Evolutionary conservation across 1,139 yeast genomes (phyloP).

Genomic region (Tardiomyces digboiensis): DNA sequence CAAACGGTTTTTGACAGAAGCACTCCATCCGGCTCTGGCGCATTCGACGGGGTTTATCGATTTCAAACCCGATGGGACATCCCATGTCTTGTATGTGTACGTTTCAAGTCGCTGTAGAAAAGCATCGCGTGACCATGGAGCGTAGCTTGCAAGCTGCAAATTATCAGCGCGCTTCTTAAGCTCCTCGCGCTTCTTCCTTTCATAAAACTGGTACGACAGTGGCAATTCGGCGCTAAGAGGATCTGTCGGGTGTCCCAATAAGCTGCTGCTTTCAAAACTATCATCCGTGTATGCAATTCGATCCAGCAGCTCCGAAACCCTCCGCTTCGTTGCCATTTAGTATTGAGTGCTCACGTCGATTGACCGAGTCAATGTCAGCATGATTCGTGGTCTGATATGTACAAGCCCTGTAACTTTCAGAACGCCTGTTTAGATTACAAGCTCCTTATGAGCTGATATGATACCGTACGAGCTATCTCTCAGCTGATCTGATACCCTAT

Average conservation of each 20-base stretch:
- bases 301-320: background rate
- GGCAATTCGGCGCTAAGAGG: background rate
- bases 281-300: background rate
- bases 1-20: slow-evolving; percentile 8
- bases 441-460: no score
- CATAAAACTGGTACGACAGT: background rate
- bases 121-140: slow-evolving; percentile 15
- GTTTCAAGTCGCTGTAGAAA: slow-evolving; percentile 11
- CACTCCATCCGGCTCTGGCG: slow-evolving; percentile 12
- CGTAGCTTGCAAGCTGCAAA: slow-evolving; percentile 3
- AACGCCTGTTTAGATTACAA: no score
- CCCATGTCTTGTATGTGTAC: slow-evolving; percentile 12
- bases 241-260: background rate
- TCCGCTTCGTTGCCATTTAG: background rate
- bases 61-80: slow-evolving; percentile 8
- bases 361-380: slow-evolving; percentile 4
- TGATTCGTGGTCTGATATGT: no score
- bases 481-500: no score
- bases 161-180: background rate
- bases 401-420: no score
- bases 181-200: background rate
- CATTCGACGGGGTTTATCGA: slow-evolving; percentile 10
- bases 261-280: background rate
- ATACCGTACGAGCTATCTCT: no score
- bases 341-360: background rate